Conservation (phyloP, 2,329 filamentous ascomycete genomes). For the Endoconidiophora laricicola region DNA sequence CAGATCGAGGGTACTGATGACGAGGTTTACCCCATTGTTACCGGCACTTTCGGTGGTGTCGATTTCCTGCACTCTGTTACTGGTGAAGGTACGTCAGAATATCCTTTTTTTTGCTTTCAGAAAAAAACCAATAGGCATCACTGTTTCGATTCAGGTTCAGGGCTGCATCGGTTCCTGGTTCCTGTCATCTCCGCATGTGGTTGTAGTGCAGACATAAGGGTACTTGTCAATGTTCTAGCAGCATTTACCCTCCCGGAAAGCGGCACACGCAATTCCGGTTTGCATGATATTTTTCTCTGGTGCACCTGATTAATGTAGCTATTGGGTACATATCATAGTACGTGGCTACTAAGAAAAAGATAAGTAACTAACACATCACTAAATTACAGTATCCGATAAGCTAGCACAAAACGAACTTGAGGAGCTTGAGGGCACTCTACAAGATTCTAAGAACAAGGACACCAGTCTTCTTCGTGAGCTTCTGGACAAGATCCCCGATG, state of each 20-base stretch:
- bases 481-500: slow-evolving; percentile 64
- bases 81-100: slow-evolving; percentile 48
- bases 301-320: background rate
- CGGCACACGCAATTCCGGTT: background rate
- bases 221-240: background rate
- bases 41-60: slow-evolving; percentile 85
- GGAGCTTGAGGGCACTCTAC: slow-evolving; percentile 68
- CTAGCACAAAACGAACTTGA: slow-evolving; percentile 81
- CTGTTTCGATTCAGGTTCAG: background rate
- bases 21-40: slow-evolving; percentile 65
- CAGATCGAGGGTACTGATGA: slow-evolving; percentile 48
- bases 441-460: slow-evolving; percentile 45
- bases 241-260: background rate
- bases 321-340: too few species aligned
- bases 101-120: slow-evolving; percentile 31
- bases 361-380: slow-evolving; percentile 13
- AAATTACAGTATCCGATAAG: slow-evolving; percentile 58
- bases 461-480: slow-evolving; percentile 64
- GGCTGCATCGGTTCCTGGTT: background rate
- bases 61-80: slow-evolving; percentile 85
- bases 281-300: too few species aligned
- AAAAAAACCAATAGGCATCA: background rate
- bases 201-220: too few species aligned
- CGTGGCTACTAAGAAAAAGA: background rate
- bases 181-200: too few species aligned